Evolutionary conservation across 495 filamentous ascomycete genomes (phyloP).

Genomic region (Podospora australis): DNA sequence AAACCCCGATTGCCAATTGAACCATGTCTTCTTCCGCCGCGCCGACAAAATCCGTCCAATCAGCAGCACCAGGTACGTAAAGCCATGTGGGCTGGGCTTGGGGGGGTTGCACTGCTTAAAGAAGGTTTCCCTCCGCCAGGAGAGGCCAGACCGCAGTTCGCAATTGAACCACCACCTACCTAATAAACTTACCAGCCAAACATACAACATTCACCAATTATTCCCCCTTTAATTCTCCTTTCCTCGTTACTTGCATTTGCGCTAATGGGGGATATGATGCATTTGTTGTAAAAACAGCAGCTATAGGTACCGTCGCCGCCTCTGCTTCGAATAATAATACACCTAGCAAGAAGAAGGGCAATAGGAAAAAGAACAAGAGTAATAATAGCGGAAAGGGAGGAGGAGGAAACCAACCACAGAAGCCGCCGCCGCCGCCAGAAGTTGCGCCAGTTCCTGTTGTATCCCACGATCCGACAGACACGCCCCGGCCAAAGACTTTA

Average conservation of each 20-base stretch:
- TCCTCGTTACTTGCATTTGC: slow-evolving; percentile 13
- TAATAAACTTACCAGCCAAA: not conserved
- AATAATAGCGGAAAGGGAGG: slow-evolving; percentile 25
- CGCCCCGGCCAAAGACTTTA: not conserved
- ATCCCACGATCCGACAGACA: too few relatives aligned
- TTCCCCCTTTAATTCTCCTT: not conserved
- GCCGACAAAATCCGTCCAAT: slow-evolving; percentile 18
- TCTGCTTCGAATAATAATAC: slow-evolving; percentile 5
- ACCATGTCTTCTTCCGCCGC: slow-evolving; percentile 25
- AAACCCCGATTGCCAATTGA: slow-evolving; percentile 10
- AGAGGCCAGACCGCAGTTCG: slow-evolving; percentile 9
- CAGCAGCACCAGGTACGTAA: slow-evolving; percentile 20
- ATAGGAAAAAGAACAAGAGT: slow-evolving; percentile 55
- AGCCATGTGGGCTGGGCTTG: slow-evolving; percentile 10
- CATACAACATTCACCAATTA: not conserved
- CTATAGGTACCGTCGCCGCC: slow-evolving; percentile 5
- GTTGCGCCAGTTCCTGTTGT: too few relatives aligned
- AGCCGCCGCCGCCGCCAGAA: too few relatives aligned
- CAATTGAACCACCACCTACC: not conserved
- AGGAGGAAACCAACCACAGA: slow-evolving; percentile 1
- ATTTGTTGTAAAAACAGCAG: slow-evolving; percentile 4
- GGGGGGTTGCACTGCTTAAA: slow-evolving; percentile 2
- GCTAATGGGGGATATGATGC: slow-evolving; percentile 20
- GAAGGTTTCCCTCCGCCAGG: not conserved
- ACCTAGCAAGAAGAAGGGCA: slow-evolving; percentile 14